Evolutionary conservation across 1,284 basidiomycete genomes (phyloP), one percentile per base, ranked within the genome.

Genomic region (Wolfiporia cocos): DNA sequence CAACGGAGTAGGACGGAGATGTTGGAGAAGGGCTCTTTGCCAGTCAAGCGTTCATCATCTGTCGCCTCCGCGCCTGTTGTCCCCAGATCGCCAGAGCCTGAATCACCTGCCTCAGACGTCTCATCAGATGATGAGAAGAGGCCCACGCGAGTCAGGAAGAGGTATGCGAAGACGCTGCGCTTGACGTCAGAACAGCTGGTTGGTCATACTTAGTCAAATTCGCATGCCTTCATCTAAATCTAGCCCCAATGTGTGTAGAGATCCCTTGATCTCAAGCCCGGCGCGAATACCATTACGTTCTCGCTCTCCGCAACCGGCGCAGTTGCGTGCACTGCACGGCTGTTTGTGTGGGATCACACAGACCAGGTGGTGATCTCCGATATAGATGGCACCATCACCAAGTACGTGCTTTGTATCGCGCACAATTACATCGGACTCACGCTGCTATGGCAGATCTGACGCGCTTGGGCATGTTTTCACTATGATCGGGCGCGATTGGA

Each of bases 401-500:
- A 96, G 92, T 94, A 53, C 33, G 78, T 57, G 21, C 28, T 14
- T 38, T n/a, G 36, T 28, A 10, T 37, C 30, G 23, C 6, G 12
- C 29, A 9, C 7, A 37, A 24, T 32, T 9, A 18, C 17, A 45
- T 34, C 17, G 17, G 5, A 18, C 34, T 26, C 21, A 34, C 4
- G 37, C 44, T 35, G 20, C 49, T 30, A 28, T 37, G 18, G 34
- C 52, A 95, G 91, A 62, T 98, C 94, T 1, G 96, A 99, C 65
- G 96, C 93, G 1, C 71, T 99, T 2, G 96, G 96, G 0, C 96
- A 99, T 61, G 86, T 99, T 38, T 96, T 96, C 60, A 95, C 94
- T 3, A 94, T 98, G 78, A 96, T 99, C 52, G 96, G 96, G 4
- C 81, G 95, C n/a, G 96, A 99, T 64, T 99, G 96, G 96, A 99